These are phyloP conservation scores for Tagetes patula DNA, from an alignment of 129 eudicot genomes.

Conservation along the genomic window DNA sequence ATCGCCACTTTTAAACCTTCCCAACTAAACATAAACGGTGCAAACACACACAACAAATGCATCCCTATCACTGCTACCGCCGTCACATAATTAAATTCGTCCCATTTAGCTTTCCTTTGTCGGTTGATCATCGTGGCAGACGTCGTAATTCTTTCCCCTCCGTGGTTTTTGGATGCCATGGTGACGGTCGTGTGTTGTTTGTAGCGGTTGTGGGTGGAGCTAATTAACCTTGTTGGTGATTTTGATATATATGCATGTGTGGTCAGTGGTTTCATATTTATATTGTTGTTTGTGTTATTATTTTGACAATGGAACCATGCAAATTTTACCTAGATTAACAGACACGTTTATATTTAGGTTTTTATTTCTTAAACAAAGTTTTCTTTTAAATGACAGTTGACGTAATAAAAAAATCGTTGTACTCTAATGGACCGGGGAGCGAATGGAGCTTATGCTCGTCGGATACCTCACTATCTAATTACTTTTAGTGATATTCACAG, in stretches of 20 bases:
- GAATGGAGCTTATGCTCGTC: no score
- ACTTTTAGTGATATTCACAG: no score
- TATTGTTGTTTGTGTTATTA: background rate
- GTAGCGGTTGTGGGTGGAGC: background rate
- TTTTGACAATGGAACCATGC: constrained; percentile 23
- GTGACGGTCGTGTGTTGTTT: background rate
- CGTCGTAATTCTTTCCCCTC: background rate
- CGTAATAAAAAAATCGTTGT: no score
- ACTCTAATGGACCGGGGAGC: no score
- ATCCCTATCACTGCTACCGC: constrained; percentile 37
- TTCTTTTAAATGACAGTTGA: no score
- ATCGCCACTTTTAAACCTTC: constrained; percentile 53
- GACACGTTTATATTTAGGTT: background rate
- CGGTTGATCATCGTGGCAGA: constrained; percentile 45
- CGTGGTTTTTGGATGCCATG: constrained; percentile 5
- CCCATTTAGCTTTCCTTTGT: constrained; percentile 47
- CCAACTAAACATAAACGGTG: constrained; percentile 71
- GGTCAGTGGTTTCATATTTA: background rate
- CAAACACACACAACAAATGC: constrained; percentile 61
- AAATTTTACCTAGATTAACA: constrained; percentile 16
- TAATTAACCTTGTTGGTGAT: constrained; percentile 16
- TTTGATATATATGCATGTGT: background rate
- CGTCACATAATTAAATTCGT: constrained; percentile 34
- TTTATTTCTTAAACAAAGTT: no score
- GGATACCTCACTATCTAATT: no score